Base-by-base conservation (phyloP, 768 basidiomycete genomes). In the Serendipita indica region DNA sequence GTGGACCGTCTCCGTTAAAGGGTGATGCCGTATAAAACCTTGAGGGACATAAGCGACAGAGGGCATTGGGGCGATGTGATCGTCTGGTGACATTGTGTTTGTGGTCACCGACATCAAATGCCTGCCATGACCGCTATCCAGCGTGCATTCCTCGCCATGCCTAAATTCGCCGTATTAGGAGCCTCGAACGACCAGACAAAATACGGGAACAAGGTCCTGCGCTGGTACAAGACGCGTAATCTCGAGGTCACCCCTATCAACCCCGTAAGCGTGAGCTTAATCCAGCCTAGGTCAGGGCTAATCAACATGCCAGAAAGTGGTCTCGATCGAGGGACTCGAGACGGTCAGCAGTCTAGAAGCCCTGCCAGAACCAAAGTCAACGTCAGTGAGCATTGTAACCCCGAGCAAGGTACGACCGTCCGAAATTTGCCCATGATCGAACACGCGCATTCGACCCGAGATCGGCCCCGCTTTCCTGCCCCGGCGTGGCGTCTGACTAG, bases 171-270 rank as follows among this genome's bases (percentile, higher is more conserved):
- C 32, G 88, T 91, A 27, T 79, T 88, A 13, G 89, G 89, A 22
- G 87, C 87, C 3, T 89, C 86, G 41, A 89, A 81, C 62, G 83
- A 90, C 69, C 75, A 78, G 64, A 73, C 72, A 59, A 91, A 90
- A 72, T 87, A 74, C 67, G 89, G 89, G 30, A 87, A 85, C 58
- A 86, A 80, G 75, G 79, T 89, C 41, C 71, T 89, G 52, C 77
- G 80, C 60, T 91, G 87, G 88, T 91, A 90, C 66, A 73, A 81
- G 58, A 69, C 64, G 2, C 79, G 82, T 58, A 66, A 71, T 58
- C 75, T 77, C 63, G 65, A 76, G 2, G 84, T 89, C 20, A 83
- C 77, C 0, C 89, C 88, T 2, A 75, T 89, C 5, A 87, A 89
- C 65, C 85, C 79, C 12, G 87, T 86, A 69, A 60, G 79, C 67